A percentile compares a stretch with the other conserved stretches of the same genome.
Evolutionary conservation across 352 stramenopile genomes (phyloP).

Genomic region (Thraustochytrium striatum): DNA sequence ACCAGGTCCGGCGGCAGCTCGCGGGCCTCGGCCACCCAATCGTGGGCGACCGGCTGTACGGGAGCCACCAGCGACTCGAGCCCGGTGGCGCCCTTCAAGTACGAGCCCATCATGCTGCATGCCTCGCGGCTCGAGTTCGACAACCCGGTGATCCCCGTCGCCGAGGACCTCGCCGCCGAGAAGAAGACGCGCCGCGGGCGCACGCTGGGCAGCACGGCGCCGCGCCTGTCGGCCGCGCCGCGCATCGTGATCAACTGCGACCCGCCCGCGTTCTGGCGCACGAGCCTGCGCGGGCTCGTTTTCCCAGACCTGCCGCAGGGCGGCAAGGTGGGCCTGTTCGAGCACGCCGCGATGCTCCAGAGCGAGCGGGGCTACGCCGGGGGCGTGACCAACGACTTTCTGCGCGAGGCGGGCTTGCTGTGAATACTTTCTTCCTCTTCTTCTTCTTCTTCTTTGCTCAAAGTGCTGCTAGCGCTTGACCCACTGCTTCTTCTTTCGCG

Average conservation of each 20-base stretch:
- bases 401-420: not conserved
- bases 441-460: not conserved
- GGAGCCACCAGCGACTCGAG: not conserved
- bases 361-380: no score
- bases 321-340: not conserved
- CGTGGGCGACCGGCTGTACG: constrained; percentile 65
- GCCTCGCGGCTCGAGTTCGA: not conserved
- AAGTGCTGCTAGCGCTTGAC: constrained; percentile 82
- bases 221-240: no score
- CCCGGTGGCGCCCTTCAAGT: not conserved
- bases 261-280: no score
- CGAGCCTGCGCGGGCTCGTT: no score
- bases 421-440: not conserved
- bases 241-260: no score
- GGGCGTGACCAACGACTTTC: not conserved
- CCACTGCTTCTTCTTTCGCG: constrained; percentile 94
- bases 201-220: no score
- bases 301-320: no score
- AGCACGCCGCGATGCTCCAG: not conserved
- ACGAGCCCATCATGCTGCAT: constrained; percentile 25
- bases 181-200: no score
- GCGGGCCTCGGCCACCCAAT: constrained; percentile 63
- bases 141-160: constrained; percentile 17
- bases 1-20: constrained; percentile 68
- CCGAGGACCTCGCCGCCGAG: no score